phyloP scores from a whole-genome alignment of 805 yeast genomes.

The Suhomyces canberraensis region DNA sequence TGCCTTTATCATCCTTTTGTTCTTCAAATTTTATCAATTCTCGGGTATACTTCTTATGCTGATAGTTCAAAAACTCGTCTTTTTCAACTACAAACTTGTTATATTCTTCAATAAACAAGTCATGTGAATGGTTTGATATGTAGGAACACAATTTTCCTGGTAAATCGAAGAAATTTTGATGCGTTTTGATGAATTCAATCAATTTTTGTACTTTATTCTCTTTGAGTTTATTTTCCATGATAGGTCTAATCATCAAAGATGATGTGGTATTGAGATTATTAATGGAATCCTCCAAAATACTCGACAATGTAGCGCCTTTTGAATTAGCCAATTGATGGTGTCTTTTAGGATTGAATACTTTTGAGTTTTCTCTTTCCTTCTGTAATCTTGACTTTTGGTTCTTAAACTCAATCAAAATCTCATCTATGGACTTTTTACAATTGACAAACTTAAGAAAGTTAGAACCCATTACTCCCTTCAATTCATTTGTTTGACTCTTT shows the following conservation, averaged over 20 bases:
- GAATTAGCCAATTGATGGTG: constrained; percentile 9
- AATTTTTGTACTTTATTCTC: constrained; percentile 31
- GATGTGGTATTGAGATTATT: constrained; percentile 37
- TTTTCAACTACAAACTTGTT: constrained; percentile 27
- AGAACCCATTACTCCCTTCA: constrained; percentile 35
- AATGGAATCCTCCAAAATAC: constrained; percentile 38
- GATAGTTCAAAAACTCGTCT: constrained; percentile 14
- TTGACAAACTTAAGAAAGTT: constrained; percentile 35
- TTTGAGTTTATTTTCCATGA: constrained; percentile 34
- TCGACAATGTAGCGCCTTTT: constrained; percentile 19
- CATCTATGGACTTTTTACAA: constrained; percentile 39
- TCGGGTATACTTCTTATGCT: constrained; percentile 9
- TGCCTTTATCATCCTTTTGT: constrained; percentile 11
- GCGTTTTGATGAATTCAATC: constrained; percentile 32
- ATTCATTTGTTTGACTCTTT: constrained; percentile 31
- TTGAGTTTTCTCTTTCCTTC: constrained; percentile 30
- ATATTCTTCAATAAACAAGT: constrained; percentile 34
- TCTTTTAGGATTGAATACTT: constrained; percentile 36
- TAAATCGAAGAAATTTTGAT: constrained; percentile 35
- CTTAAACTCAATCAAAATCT: constrained; percentile 32
- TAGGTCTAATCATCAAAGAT: constrained; percentile 39
- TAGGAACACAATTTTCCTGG: constrained; percentile 30
- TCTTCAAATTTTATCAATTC: constrained; percentile 10
- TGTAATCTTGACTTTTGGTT: constrained; percentile 33
- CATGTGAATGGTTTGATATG: constrained; percentile 31